Conservation (phyloP, 257 asterid species). For the Agastache rugosa region DNA sequence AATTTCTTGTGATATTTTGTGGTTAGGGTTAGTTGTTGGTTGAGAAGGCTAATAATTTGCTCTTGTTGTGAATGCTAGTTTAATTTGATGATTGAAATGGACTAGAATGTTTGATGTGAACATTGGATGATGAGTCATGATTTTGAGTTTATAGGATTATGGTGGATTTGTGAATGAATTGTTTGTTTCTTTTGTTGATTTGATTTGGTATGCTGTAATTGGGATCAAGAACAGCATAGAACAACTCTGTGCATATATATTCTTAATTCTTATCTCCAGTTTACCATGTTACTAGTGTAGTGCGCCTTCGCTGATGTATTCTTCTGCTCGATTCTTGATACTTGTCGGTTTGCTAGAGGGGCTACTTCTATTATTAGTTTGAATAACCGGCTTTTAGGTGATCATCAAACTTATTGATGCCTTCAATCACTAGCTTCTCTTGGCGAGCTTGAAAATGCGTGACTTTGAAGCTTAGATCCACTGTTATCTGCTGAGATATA, state of each 20-base stretch:
- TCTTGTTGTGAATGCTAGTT: conserved; percentile 5
- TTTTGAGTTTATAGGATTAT: background rate
- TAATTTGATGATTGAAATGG: background rate
- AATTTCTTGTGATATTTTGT: conserved; percentile 6
- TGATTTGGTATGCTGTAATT: background rate
- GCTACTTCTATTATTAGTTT: conserved; percentile 14
- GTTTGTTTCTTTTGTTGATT: conserved; percentile 25
- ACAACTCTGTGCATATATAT: background rate
- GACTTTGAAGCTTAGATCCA: background rate
- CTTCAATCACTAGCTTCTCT: background rate
- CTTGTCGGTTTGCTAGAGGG: background rate
- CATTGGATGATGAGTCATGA: conserved; percentile 11
- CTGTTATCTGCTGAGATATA: background rate
- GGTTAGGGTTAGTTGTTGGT: background rate
- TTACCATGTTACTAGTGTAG: background rate
- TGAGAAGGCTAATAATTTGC: background rate
- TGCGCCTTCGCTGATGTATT: background rate
- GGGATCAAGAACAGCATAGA: conserved; percentile 13
- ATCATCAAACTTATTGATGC: background rate
- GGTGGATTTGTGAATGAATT: background rate
- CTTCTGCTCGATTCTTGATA: conserved; percentile 7
- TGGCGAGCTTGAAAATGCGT: background rate
- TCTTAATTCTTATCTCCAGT: background rate
- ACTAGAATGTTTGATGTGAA: background rate
- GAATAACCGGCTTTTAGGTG: conserved; percentile 18